Base-by-base conservation (phyloP, 805 yeast genomes). In the Metschnikowia drakensbergensis region DNA sequence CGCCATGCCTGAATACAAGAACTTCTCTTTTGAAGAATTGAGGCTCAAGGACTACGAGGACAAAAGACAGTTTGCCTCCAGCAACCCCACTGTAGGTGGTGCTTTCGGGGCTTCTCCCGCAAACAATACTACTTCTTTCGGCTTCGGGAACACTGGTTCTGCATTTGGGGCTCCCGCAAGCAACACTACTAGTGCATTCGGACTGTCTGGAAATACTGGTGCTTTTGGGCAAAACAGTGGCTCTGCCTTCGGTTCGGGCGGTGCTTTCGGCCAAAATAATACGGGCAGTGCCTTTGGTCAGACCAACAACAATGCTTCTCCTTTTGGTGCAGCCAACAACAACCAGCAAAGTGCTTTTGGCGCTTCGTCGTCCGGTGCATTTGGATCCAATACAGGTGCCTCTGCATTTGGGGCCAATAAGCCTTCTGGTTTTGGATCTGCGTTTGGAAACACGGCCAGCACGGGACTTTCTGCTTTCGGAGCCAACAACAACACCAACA, bases 1-100 rank as follows among this genome's bases (percentile, higher is more conserved):
- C 8, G 79, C 88, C 39, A 91, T 94, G 97, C 96, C 96, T 4
- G 96, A 89, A 65, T 94, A 92, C 63, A 78, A 77, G 58, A 82
- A 83, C 57, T 87, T 67, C 58, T 87, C 96, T 0, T 79, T 83
- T 60, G 97, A 90, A 65, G 99, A 94, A 64, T 78, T 94, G 66
- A 80, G 99, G 62, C 72, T 79, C 57, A 92, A 86, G 65, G 99
- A 94, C 68, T 94, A 94, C 64, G 81, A 82, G 58, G 86, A 82
- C 54, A 81, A 80, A 47, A 76, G 94, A 61, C 76, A 81, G 51
- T 81, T 54, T 53, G 91, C 88, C 11, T 80, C 71, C 52, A 61
- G 60, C 1, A 52, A 47, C 31, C 49, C 63, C 3, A 42, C 62
- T 1, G 60, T 58, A 3, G 58, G 61, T 6, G 67, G 73, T 54